phyloP scores from a whole-genome alignment of 2,329 filamentous ascomycete genomes.

The Magnaporthiopsis rhizophila region DNA sequence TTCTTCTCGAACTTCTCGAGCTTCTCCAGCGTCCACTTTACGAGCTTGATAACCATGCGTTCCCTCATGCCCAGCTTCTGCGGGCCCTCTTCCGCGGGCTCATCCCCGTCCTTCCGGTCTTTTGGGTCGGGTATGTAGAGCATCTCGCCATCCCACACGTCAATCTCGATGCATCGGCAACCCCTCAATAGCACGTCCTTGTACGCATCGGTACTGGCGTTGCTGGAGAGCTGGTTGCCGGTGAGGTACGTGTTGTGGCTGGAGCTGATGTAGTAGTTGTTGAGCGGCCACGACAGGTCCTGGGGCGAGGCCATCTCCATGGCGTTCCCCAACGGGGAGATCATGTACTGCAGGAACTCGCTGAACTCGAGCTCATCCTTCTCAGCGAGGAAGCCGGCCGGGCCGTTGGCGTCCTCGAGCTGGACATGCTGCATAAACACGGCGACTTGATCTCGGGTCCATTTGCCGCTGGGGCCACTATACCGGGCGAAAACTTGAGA shows the following conservation, averaged over 20 bases:
- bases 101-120: constrained; percentile 30
- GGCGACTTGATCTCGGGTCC: constrained; percentile 36
- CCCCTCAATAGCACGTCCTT: constrained; percentile 75
- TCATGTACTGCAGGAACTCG: constrained; percentile 48
- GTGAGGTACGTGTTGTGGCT: constrained; percentile 94
- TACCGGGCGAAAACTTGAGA: neutral
- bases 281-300: constrained; percentile 67
- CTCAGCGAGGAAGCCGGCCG: constrained; percentile 16
- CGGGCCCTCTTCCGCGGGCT: constrained; percentile 40
- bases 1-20: neutral
- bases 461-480: constrained; percentile 23
- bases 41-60: neutral
- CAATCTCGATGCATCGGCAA: constrained; percentile 87
- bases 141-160: constrained; percentile 86
- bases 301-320: constrained; percentile 31
- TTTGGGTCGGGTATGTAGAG: constrained; percentile 55
- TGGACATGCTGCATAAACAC: constrained; percentile 40
- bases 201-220: constrained; percentile 82
- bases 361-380: constrained; percentile 34
- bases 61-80: neutral
- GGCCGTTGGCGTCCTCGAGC: constrained; percentile 30
- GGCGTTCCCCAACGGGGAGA: constrained; percentile 36
- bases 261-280: constrained; percentile 89
- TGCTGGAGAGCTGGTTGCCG: constrained; percentile 79
- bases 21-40: neutral